Conservation (phyloP, 768 basidiomycete genomes). For the Aureoboletus auriporus region DNA sequence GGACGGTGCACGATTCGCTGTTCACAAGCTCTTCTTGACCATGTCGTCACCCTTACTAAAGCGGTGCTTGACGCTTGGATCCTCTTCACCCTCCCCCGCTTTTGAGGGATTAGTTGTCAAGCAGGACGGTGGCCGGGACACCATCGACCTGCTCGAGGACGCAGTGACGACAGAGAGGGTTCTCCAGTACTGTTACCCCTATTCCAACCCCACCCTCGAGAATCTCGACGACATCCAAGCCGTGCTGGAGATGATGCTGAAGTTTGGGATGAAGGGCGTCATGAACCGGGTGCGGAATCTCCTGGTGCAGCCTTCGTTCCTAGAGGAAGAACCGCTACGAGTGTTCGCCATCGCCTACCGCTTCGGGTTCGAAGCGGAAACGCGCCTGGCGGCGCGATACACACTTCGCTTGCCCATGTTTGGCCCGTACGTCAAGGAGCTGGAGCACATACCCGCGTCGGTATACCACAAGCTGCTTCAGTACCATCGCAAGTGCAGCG, state of each 20-base stretch:
- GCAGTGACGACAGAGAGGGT: slow-evolving; percentile 28
- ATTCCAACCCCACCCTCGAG: slow-evolving; percentile 28
- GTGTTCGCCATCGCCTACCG: slow-evolving; percentile 39
- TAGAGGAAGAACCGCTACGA: slow-evolving; percentile 32
- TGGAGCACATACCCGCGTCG: slow-evolving; percentile 35
- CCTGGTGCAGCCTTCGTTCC: slow-evolving; percentile 23
- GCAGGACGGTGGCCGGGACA: slow-evolving; percentile 21
- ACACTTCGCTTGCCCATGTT: slow-evolving; percentile 35
- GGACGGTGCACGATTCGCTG: slow-evolving; percentile 41
- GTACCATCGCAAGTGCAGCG: slow-evolving; percentile 33
- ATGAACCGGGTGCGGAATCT: slow-evolving; percentile 26
- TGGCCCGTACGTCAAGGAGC: slow-evolving; percentile 32
- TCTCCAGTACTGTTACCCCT: slow-evolving; percentile 36
- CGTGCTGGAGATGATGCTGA: slow-evolving; percentile 34
- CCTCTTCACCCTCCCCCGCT: slow-evolving; percentile 26
- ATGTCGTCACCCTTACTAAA: slow-evolving; percentile 41
- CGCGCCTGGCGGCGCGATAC: slow-evolving; percentile 31
- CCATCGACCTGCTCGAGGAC: slow-evolving; percentile 32
- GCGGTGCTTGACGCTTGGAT: slow-evolving; percentile 23
- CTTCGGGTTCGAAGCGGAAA: slow-evolving; percentile 31
- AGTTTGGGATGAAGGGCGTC: slow-evolving; percentile 36
- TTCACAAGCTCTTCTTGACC: slow-evolving; percentile 40
- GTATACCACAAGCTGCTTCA: slow-evolving; percentile 34
- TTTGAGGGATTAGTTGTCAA: slow-evolving; percentile 22
- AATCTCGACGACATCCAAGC: slow-evolving; percentile 33